Conservation (phyloP, 2,329 filamentous ascomycete species). For the Fusarium bactridioides region DNA sequence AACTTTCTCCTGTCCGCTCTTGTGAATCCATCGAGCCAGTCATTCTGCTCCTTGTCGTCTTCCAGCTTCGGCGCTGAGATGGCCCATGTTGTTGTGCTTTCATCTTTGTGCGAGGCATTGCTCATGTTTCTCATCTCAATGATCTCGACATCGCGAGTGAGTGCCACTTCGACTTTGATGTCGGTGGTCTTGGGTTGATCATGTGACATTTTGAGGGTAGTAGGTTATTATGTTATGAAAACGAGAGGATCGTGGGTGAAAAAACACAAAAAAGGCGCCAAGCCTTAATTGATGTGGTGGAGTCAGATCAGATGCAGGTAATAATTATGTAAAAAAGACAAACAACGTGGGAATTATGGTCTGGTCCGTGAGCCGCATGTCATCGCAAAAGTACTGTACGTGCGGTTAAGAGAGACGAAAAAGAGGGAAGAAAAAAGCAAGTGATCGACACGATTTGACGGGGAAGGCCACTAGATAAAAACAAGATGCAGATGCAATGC, state of each 20-base stretch:
- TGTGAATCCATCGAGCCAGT: constrained; percentile 37
- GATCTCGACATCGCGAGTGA: constrained; percentile 27
- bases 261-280: neutral
- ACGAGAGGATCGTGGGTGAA: neutral
- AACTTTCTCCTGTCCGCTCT: constrained; percentile 29
- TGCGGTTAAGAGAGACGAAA: neutral
- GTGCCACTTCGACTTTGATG: constrained; percentile 30
- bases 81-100: constrained; percentile 13
- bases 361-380: constrained; percentile 21
- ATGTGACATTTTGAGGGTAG: constrained; percentile 15
- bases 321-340: constrained; percentile 7
- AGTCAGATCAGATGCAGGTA: constrained; percentile 14
- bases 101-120: constrained; percentile 4
- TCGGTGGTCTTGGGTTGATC: constrained; percentile 27
- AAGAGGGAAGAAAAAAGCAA: neutral
- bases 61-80: constrained; percentile 17
- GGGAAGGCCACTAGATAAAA: constrained; percentile 3
- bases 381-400: neutral
- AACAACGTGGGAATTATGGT: neutral
- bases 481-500: neutral
- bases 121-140: constrained; percentile 27
- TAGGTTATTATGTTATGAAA: neutral
- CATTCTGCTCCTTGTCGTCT: constrained; percentile 6
- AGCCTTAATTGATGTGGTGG: constrained; percentile 3
- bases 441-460: constrained; percentile 1